Evolutionary conservation across 2,329 filamentous ascomycete genomes (phyloP).

Genomic region (Apiospora kogelbergensis): DNA sequence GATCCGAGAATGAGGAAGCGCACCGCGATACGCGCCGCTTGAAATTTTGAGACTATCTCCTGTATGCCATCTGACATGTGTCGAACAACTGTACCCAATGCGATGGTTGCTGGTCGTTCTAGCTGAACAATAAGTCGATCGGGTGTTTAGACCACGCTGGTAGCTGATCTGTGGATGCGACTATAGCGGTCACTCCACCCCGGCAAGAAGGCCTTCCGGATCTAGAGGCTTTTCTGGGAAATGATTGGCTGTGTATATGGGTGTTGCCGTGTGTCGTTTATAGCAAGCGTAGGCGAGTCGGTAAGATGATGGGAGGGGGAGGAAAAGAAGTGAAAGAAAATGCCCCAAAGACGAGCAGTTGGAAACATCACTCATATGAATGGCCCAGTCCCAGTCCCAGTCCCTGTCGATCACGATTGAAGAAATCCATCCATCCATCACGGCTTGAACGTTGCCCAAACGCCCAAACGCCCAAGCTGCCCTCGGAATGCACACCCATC

Average conservation of each 20-base stretch:
- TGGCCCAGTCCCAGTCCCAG: neutral
- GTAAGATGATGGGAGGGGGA: neutral
- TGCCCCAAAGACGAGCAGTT: neutral
- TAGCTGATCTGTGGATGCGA: slow-evolving; percentile 1
- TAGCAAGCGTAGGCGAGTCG: neutral
- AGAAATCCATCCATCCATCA: neutral
- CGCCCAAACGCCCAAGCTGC: neutral
- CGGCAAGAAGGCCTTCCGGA: slow-evolving; percentile 11
- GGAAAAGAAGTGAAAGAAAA: neutral
- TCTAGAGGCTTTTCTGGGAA: neutral
- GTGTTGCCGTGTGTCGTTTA: neutral
- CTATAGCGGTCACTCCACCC: slow-evolving; percentile 3
- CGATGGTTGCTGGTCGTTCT: neutral
- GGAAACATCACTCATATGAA: slow-evolving; percentile 3
- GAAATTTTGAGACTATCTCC: neutral
- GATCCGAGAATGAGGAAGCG: neutral
- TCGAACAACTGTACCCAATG: neutral
- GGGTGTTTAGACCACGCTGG: neutral
- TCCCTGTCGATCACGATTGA: neutral
- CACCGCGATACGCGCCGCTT: slow-evolving; percentile 3
- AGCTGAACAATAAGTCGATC: neutral
- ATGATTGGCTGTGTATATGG: neutral
- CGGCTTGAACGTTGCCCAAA: neutral
- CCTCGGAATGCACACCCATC: neutral
- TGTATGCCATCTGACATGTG: neutral